Percentiles rank a stretch among this genome's conserved stretches.
Evolutionary conservation across 2,329 filamentous ascomycete genomes (phyloP).

Genomic region (Trichoderma afroharzianum): DNA sequence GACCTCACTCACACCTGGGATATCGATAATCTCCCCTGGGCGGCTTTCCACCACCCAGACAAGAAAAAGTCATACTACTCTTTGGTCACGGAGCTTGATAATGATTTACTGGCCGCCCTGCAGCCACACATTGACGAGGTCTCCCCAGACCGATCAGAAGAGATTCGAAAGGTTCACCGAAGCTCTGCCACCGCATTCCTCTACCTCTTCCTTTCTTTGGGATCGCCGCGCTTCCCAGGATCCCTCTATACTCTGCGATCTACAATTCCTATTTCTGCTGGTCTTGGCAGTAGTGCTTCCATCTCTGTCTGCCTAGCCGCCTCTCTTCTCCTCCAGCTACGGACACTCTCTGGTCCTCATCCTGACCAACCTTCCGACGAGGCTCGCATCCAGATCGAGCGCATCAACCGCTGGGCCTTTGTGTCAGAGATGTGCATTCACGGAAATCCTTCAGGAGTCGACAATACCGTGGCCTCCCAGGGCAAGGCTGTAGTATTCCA

Average conservation of each 20-base stretch:
- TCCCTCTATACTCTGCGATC: conserved; percentile 89
- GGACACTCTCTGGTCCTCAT: conserved; percentile 84
- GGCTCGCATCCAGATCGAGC: conserved; percentile 83
- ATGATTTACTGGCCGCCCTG: conserved; percentile 75
- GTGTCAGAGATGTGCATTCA: conserved; percentile 97
- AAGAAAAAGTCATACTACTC: conserved; percentile 98
- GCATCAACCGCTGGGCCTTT: conserved; percentile 97
- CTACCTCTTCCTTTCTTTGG: conserved; percentile 87
- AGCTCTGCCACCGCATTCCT: conserved; percentile 81
- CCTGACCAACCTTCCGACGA: conserved; percentile 86
- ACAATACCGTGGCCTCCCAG: conserved; percentile 92
- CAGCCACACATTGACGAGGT: conserved; percentile 73
- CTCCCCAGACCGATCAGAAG: conserved; percentile 61
- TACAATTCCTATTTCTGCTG: conserved; percentile 88
- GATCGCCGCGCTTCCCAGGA: conserved; percentile 71
- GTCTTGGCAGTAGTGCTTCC: conserved; percentile 89
- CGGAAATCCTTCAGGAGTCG: conserved; percentile 91
- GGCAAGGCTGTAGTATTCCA: conserved; percentile 94
- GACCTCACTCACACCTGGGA: conserved; percentile 88
- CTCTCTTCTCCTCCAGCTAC: conserved; percentile 81
- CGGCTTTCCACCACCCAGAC: conserved; percentile 68
- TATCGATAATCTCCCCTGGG: conserved; percentile 88
- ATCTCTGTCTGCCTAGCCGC: conserved; percentile 85
- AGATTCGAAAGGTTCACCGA: conserved; percentile 78
- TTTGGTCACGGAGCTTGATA: conserved; percentile 77